These are phyloP conservation scores for Yamadazyma kanchanaburiensis DNA, from an alignment of 1,139 yeast species.

Conservation along the genomic window DNA sequence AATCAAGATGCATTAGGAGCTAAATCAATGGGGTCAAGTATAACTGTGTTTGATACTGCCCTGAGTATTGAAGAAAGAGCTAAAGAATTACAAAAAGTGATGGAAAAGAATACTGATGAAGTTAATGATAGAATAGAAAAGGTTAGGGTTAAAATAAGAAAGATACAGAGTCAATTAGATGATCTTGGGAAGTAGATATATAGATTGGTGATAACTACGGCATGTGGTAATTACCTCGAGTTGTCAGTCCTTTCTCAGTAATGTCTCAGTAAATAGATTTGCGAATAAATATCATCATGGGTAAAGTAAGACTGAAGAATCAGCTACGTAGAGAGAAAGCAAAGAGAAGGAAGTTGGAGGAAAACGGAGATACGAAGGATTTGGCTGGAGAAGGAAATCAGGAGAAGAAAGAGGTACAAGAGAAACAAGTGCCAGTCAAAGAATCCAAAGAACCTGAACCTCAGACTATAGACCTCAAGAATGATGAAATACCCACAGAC, in stretches of 20 bases:
- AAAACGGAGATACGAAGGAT: not conserved
- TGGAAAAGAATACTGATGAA: slow-evolving; percentile 29
- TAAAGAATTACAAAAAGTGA: slow-evolving; percentile 23
- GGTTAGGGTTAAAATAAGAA: slow-evolving; percentile 18
- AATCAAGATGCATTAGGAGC: not conserved
- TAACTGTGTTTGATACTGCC: slow-evolving; percentile 51
- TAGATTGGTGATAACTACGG: too few species aligned
- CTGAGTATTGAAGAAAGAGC: slow-evolving; percentile 44
- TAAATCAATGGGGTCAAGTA: not conserved
- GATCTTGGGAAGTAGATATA: slow-evolving; percentile 1
- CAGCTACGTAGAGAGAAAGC: slow-evolving; percentile 63
- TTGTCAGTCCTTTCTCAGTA: too few species aligned
- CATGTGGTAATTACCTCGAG: too few species aligned
- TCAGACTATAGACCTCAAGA: too few species aligned
- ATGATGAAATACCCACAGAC: too few species aligned
- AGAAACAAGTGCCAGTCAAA: slow-evolving; percentile 5
- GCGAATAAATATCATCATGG: slow-evolving; percentile 19
- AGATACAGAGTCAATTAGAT: slow-evolving; percentile 3
- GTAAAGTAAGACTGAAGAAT: slow-evolving; percentile 42
- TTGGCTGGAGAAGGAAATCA: not conserved
- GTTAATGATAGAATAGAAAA: slow-evolving; percentile 24
- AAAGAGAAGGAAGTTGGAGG: slow-evolving; percentile 43
- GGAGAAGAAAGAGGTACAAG: slow-evolving; percentile 21
- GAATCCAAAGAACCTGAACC: slow-evolving; percentile 18
- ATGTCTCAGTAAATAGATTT: too few species aligned